Conservation (phyloP, 331 rosid genomes). For the Prunus yedoensis region DNA sequence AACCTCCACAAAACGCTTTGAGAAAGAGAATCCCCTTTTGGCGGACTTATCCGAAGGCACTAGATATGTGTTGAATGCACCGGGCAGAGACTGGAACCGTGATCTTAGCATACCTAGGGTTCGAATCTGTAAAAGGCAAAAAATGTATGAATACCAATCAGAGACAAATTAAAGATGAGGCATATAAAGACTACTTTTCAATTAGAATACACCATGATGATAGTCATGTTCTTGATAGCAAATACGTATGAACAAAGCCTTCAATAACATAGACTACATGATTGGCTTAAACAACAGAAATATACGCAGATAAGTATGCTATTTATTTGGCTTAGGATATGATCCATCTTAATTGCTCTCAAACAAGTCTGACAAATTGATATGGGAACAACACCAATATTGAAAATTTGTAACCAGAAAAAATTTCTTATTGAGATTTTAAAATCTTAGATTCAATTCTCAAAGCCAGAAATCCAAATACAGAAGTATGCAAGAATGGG, state of each 20-base stretch:
- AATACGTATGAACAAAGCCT: background rate
- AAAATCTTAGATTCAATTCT: background rate
- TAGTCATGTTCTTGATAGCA: background rate
- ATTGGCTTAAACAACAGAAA: background rate
- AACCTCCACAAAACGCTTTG: conserved; percentile 86
- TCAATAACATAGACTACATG: background rate
- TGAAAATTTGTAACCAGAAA: background rate
- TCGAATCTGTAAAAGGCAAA: conserved; percentile 60
- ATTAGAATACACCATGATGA: background rate
- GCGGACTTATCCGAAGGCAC: conserved; percentile 85
- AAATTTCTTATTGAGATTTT: background rate
- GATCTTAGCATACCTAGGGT: conserved; percentile 93
- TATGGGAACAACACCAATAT: background rate
- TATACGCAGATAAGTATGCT: background rate
- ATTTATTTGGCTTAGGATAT: background rate
- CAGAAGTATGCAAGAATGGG: background rate
- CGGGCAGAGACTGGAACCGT: conserved; percentile 93
- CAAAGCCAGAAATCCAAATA: conserved; percentile 3
- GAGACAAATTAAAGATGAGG: background rate
- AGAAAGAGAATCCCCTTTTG: conserved; percentile 67
- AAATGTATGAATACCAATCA: conserved; percentile 1
- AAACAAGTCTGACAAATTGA: background rate
- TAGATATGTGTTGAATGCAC: conserved; percentile 87
- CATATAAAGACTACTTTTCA: background rate
- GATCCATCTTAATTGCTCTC: background rate